Evolutionary conservation across 257 asterid genomes (phyloP), one percentile per base, ranked within the genome.

Genomic region (Nicotiana benthamiana): DNA sequence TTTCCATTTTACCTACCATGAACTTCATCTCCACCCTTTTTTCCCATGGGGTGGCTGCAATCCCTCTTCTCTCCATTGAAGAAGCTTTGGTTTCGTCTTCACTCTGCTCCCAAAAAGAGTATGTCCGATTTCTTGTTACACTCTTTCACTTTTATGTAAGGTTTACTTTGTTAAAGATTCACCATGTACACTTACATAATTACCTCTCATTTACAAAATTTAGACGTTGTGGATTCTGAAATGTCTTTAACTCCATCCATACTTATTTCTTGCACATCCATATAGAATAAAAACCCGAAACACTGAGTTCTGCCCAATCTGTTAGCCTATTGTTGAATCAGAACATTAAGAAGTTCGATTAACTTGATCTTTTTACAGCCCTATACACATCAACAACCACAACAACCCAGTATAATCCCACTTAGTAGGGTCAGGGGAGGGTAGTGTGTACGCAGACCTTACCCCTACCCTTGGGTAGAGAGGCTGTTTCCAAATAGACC

Each of bases 11-110:
- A 86, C 89, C 88, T 76, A 87, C 86, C 84, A 89, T 86, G 93
- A 87, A 79, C 84, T 85, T 43, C 72, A 34, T 0, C 74, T 77
- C 15, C 83, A 81, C 89, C 84, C 84, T 86, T 80, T 84, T 79
- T 86, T 83, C 84, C 79, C 85, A 94, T 93, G 98, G 92, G 97
- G 88, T 95, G 98, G 98, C 87, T 95, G 28, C 97, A 88, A 28
- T 92, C 98, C 90, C 93, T 93, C 90, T 80, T 95, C 92, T 92
- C 97, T 83, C 98, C 99, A 77, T 68, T 93, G 80, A 95, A 91
- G 92, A 95, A 91, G 90, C 79, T 92, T 18, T 93, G 97, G 98
- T 65, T 95, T 92, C 94, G 97, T 67, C 89, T 91, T 34, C 90
- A 91, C 80, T 88, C 93, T 1, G 76, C 97, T 64, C 97, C 87